phyloP scores from a whole-genome alignment of 495 filamentous ascomycete genomes.

The Venustampulla echinocandica region DNA sequence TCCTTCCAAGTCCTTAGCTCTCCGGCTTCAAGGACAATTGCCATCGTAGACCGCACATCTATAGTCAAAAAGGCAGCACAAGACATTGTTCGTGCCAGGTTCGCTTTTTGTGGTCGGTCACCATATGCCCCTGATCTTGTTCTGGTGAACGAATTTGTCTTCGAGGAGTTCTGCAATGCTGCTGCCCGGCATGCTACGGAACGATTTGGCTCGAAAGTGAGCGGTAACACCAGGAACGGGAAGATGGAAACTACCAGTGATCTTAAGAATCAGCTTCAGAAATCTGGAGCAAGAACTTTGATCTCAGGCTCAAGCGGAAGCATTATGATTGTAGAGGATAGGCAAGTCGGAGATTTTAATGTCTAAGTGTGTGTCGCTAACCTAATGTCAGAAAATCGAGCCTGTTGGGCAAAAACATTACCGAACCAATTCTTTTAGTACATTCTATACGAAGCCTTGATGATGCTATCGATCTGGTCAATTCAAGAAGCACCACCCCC shows the following conservation, averaged over 20 bases:
- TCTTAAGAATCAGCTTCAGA: too few species aligned
- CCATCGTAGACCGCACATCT: constrained; percentile 13
- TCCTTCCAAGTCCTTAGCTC: not conserved
- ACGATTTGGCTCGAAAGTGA: too few species aligned
- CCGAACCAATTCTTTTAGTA: not conserved
- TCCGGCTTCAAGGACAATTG: constrained; percentile 3
- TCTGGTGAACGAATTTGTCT: constrained; percentile 19
- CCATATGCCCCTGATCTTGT: constrained; percentile 19
- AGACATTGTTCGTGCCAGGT: not conserved
- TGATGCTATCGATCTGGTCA: not conserved
- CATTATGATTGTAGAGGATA: not conserved
- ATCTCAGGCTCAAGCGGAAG: too few species aligned
- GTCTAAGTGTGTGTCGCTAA: not conserved
- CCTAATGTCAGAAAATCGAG: not conserved
- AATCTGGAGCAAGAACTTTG: too few species aligned
- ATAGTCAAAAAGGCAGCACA: constrained; percentile 8
- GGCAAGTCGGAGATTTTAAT: not conserved
- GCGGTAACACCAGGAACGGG: too few species aligned
- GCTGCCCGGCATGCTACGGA: too few species aligned
- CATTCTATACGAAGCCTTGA: not conserved
- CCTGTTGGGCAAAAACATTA: not conserved
- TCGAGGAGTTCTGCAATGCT: too few species aligned
- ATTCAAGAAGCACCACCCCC: not conserved
- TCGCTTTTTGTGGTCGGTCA: not conserved
- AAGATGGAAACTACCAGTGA: too few species aligned